These are phyloP conservation scores for Orbilia brochopaga DNA, from an alignment of 2,329 filamentous ascomycete species.

Conservation along the genomic window DNA sequence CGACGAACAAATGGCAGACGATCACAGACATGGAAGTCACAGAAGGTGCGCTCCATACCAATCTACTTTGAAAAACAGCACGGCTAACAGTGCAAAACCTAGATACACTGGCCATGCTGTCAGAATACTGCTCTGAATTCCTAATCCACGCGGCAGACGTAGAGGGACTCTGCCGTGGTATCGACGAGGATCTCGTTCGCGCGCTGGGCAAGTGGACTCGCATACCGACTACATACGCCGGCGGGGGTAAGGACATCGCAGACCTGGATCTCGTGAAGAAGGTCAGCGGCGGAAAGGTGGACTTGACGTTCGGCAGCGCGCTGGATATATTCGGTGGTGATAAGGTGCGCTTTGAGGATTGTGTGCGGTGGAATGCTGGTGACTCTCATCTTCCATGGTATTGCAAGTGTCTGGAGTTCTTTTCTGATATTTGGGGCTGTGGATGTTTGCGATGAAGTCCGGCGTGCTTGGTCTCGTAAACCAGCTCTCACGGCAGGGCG, in stretches of 20 bases:
- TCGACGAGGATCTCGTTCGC: slow-evolving; percentile 82
- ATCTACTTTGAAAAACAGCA: slow-evolving; percentile 1
- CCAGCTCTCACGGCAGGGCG: too few species aligned
- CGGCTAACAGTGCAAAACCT: slow-evolving; percentile 9
- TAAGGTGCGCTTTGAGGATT: slow-evolving; percentile 86
- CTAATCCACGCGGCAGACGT: slow-evolving; percentile 97
- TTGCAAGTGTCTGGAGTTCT: too few species aligned
- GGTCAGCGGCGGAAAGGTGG: slow-evolving; percentile 79
- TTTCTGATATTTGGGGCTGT: too few species aligned
- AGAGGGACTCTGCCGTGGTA: slow-evolving; percentile 87
- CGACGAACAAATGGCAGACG: slow-evolving; percentile 99
- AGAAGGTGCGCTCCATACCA: slow-evolving; percentile 66
- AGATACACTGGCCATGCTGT: slow-evolving; percentile 54
- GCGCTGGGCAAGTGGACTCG: slow-evolving; percentile 82
- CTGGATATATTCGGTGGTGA: slow-evolving; percentile 92
- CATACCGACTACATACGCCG: slow-evolving; percentile 94
- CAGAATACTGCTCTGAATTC: slow-evolving; percentile 84
- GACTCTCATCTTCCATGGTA: too few species aligned
- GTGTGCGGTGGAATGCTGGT: slow-evolving; percentile 91
- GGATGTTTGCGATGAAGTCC: too few species aligned
- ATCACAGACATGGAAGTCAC: slow-evolving; percentile 95
- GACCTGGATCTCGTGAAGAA: slow-evolving; percentile 82
- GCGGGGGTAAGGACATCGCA: slow-evolving; percentile 80
- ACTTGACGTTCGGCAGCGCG: slow-evolving; percentile 94
- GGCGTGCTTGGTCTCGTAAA: too few species aligned